phyloP scores from a whole-genome alignment of 306 rosid genomes.

The Arachis hypogaea region DNA sequence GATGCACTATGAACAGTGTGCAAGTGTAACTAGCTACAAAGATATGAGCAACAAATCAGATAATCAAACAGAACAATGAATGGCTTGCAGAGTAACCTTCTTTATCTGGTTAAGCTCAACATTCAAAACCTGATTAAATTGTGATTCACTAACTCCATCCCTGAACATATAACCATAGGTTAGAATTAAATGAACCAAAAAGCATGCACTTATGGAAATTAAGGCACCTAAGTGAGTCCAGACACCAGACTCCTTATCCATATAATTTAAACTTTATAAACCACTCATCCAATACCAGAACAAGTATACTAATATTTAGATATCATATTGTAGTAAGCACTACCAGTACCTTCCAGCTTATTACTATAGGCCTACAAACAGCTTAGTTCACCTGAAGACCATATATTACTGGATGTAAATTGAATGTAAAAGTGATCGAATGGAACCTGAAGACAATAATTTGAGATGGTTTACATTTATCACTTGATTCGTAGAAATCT shows the following conservation, averaged over 20 bases:
- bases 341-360: conserved; percentile 17
- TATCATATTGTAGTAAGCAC: background rate
- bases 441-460: conserved; percentile 86
- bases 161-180: conserved; percentile 48
- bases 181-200: conserved; percentile 31
- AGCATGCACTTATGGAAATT: conserved; percentile 12
- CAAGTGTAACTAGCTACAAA: conserved; percentile 22
- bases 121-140: conserved; percentile 82
- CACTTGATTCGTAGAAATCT: conserved; percentile 76
- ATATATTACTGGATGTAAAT: conserved; percentile 14
- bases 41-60: conserved; percentile 7
- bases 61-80: conserved; percentile 28
- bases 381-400: conserved; percentile 19
- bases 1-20: background rate
- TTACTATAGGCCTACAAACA: conserved; percentile 22
- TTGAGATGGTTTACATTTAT: conserved; percentile 73
- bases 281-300: conserved; percentile 30
- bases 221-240: conserved; percentile 24
- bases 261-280: conserved; percentile 11
- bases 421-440: conserved; percentile 24
- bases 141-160: conserved; percentile 96
- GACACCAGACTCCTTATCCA: background rate
- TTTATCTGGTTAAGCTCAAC: conserved; percentile 84
- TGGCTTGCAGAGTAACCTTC: conserved; percentile 61
- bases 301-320: background rate